A percentile compares a stretch with the other conserved stretches of the same genome.
Evolutionary conservation across 1,284 basidiomycete species (phyloP).

Genomic region (Moesziomyces parantarcticus): DNA sequence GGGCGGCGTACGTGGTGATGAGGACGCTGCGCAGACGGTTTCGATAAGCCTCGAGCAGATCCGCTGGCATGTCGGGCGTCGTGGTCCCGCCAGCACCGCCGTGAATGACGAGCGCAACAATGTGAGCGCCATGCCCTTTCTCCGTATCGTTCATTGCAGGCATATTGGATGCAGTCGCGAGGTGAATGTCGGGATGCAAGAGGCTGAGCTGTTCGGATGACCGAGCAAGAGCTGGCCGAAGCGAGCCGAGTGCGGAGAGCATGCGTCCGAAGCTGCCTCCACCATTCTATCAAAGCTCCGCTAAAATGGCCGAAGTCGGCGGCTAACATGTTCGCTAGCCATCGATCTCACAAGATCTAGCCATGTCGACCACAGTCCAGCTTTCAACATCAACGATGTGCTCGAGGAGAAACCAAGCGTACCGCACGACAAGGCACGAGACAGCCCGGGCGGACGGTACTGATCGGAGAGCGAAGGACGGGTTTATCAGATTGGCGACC

Average conservation of each 20-base stretch:
- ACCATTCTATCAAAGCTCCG: neutral
- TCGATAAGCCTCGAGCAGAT: conserved; percentile 75
- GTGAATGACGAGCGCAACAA: conserved; percentile 46
- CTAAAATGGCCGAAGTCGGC: neutral
- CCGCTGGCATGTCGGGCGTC: conserved; percentile 21
- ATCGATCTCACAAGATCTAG: neutral
- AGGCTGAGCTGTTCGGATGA: neutral
- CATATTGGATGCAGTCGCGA: neutral
- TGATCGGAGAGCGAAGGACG: neutral
- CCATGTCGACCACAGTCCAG: no score
- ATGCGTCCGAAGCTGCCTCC: neutral
- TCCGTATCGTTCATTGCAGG: neutral
- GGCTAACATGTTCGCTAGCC: neutral
- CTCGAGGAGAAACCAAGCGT: no score
- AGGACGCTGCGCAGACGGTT: conserved; percentile 73
- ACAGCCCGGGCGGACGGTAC: no score
- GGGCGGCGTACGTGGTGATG: conserved; percentile 73
- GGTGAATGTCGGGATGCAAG: no score
- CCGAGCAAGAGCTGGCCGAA: neutral
- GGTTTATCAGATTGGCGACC: neutral
- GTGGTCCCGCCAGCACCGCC: conserved; percentile 47
- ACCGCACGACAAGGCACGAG: no score
- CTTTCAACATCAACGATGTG: no score
- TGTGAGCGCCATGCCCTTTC: conserved; percentile 4
- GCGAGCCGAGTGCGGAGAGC: neutral